These are phyloP conservation scores for Xeromyces bisporus DNA, from an alignment of 495 filamentous ascomycete species.

Conservation along the genomic window DNA sequence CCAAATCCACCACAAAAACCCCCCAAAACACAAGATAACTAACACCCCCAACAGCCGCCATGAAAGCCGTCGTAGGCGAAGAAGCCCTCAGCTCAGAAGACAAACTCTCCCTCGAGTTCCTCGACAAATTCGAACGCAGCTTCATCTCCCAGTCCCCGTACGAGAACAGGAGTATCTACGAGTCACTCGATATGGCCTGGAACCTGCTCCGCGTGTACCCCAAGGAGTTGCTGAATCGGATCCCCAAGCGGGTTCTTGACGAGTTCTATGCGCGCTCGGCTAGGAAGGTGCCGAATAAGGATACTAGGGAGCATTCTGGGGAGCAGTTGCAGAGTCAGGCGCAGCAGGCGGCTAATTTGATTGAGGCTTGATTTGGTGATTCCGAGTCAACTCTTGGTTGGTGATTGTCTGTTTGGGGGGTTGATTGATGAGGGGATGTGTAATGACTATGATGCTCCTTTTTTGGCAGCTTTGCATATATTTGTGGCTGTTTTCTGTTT, in stretches of 20 bases:
- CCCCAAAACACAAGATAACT: too few relatives aligned
- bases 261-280: constrained; percentile 75
- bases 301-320: constrained; percentile 52
- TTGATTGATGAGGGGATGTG: too few relatives aligned
- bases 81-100: constrained; percentile 91
- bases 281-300: constrained; percentile 38
- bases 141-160: constrained; percentile 91
- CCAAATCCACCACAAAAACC: too few relatives aligned
- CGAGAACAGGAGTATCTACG: constrained; percentile 73
- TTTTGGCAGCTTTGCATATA: too few relatives aligned
- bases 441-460: too few relatives aligned
- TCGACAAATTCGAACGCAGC: constrained; percentile 89
- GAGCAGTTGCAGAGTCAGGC: constrained; percentile 34
- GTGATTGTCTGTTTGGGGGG: too few relatives aligned
- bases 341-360: constrained; percentile 39
- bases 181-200: constrained; percentile 92
- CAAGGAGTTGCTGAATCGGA: constrained; percentile 92
- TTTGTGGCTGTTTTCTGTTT: too few relatives aligned
- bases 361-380: constrained; percentile 36
- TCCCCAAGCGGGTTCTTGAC: constrained; percentile 82
- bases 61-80: constrained; percentile 99
- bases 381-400: too few relatives aligned
- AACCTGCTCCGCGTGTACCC: constrained; percentile 89
- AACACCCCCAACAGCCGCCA: constrained; percentile 42
- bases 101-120: constrained; percentile 92